phyloP scores from a whole-genome alignment of 2,329 filamentous ascomycete genomes.

The Pestalotiopsis fici region DNA sequence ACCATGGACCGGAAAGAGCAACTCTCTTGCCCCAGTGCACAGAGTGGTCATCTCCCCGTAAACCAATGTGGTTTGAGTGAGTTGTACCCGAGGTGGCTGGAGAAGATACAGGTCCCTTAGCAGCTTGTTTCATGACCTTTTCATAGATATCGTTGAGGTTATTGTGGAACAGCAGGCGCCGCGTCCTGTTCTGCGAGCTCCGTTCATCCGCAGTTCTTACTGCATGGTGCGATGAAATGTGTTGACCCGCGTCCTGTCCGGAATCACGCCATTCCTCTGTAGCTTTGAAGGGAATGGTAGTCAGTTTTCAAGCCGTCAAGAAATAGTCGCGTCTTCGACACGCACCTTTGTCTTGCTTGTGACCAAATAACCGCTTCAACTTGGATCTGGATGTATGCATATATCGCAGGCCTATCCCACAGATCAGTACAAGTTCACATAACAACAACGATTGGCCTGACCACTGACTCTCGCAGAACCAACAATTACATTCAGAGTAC shows the following conservation, averaged over 20 bases:
- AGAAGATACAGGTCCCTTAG: not conserved
- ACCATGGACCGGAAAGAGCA: conserved; percentile 9
- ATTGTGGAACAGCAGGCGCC: conserved; percentile 10
- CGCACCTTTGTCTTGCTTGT: not conserved
- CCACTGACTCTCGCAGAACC: conserved; percentile 70
- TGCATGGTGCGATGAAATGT: conserved; percentile 8
- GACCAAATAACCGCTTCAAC: not conserved
- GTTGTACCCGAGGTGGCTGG: not conserved
- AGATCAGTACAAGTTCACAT: not conserved
- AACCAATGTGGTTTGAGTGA: not conserved
- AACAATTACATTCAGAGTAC: conserved; percentile 74
- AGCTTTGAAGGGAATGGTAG: not conserved
- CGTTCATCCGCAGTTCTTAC: conserved; percentile 4
- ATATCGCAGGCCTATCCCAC: conserved; percentile 3
- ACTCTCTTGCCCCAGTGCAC: conserved; percentile 8
- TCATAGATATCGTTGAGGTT: conserved; percentile 4
- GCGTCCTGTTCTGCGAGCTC: not conserved
- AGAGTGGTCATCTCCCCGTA: conserved; percentile 6
- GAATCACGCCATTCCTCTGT: not conserved
- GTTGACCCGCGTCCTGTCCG: not conserved
- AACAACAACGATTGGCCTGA: too few relatives aligned
- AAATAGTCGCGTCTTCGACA: too few relatives aligned
- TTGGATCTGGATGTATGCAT: not conserved
- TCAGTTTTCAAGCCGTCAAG: too few relatives aligned
- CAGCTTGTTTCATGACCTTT: conserved; percentile 1